Evolutionary conservation across 768 basidiomycete species (phyloP), one percentile per base, ranked within the genome.

Genomic region (Mycena latifolia): DNA sequence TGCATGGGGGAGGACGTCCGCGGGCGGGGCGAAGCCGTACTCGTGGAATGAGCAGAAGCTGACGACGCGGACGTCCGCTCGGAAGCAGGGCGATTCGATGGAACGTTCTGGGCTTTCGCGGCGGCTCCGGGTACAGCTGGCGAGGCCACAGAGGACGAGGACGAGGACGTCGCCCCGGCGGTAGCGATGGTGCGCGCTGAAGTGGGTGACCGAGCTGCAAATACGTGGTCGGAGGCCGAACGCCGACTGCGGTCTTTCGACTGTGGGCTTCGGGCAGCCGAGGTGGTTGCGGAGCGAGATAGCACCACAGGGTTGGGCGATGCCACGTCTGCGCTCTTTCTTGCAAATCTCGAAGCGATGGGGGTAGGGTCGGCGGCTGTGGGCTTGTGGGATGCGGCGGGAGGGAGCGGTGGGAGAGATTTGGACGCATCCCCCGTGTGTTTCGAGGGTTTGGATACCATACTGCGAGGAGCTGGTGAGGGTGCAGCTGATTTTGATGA

Each of bases 211-310:
- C 45, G 45, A 14, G 50, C 15, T 15, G 48, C 28, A 35, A 29
- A 45, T 37, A 61, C 46, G 47, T 60, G 58, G 22, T 66, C 58
- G 12, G 65, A 66, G 45, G 53, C 65, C 4, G 58, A 9, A 37
- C 58, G 65, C 8, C 58, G 64, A 5, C 29, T 35, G 63, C 45
- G 63, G 18, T 29, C 56, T 39, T 52, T 24, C 18, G 25, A 8
- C 1, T 11, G 2, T 29, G 48, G 10, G 15, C 15, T 48, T 2
- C 37, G 51, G 27, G 52, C 10, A 12, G 37, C 47, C 31, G 57
- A 59, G 0, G 54, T 43, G 53, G 65, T 54, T n/a, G 53, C 65
- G 46, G 57, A 66, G 52, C 65, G 65, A 47, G 52, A 53, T n/a
- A 37, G 55, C 7, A 10, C 29, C 28, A 45, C 31, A 41, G 31